phyloP scores from a whole-genome alignment of 2,329 filamentous ascomycete genomes.

The Verticillium longisporum region DNA sequence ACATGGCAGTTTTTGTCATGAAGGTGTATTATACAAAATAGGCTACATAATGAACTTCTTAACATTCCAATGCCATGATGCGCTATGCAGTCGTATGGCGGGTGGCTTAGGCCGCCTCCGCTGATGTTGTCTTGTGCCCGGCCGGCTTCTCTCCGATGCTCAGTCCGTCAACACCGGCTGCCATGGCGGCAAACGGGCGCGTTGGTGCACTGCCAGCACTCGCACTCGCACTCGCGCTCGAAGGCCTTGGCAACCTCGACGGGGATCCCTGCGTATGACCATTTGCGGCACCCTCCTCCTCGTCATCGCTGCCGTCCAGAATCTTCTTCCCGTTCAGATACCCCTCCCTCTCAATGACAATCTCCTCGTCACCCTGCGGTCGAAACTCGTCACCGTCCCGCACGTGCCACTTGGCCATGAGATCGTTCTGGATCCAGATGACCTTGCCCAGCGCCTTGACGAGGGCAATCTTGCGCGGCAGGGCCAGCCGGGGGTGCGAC shows the following conservation, averaged over 20 bases:
- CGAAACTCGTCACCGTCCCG: conserved; percentile 58
- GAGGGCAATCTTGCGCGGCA: conserved; percentile 64
- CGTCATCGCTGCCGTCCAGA: conserved; percentile 32
- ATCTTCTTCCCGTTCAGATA: conserved; percentile 59
- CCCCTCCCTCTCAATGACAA: conserved; percentile 53
- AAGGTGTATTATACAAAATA: background rate
- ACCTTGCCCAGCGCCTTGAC: conserved; percentile 74
- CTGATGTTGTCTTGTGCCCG: background rate
- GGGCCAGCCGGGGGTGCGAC: conserved; percentile 58
- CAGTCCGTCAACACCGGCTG: background rate
- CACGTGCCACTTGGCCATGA: conserved; percentile 79
- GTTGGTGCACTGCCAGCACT: conserved; percentile 1
- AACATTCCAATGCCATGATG: background rate
- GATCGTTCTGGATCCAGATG: conserved; percentile 82
- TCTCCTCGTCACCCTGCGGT: conserved; percentile 32
- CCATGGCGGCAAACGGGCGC: conserved; percentile 19
- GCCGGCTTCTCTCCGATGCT: conserved; percentile 6
- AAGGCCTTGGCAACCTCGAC: conserved; percentile 10
- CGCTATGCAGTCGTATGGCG: background rate
- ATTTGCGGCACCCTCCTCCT: conserved; percentile 1
- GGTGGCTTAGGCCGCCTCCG: background rate
- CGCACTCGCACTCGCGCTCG: conserved; percentile 8
- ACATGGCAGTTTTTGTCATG: background rate
- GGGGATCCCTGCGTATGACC: conserved; percentile 5
- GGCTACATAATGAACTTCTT: background rate